These are phyloP conservation scores for Phytopythium boreale DNA, from an alignment of 352 stramenopile species.

Conservation along the genomic window DNA sequence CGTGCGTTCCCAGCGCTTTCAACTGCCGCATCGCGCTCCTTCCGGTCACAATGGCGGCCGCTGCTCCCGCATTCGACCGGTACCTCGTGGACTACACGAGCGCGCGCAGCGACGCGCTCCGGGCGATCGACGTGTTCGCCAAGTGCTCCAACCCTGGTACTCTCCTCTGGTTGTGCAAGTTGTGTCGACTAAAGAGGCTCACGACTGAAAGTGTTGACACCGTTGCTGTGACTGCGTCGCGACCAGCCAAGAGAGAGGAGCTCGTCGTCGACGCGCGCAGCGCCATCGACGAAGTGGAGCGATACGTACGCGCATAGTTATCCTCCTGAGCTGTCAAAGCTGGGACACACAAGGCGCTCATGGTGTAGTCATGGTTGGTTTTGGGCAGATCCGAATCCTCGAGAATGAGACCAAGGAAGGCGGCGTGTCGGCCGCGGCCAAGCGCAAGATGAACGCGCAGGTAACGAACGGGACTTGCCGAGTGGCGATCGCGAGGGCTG, in stretches of 20 bases:
- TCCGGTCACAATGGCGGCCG: background rate
- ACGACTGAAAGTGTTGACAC: background rate
- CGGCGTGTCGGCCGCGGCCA: slow-evolving; percentile 15
- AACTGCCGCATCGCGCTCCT: background rate
- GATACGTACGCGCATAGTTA: slow-evolving; percentile 41
- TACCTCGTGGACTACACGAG: slow-evolving; percentile 55
- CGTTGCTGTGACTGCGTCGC: background rate
- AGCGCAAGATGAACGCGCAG: slow-evolving; percentile 48
- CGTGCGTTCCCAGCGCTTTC: background rate
- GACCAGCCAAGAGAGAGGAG: slow-evolving; percentile 39
- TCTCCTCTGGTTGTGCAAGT: background rate
- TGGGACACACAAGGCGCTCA: background rate
- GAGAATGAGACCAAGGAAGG: slow-evolving; percentile 54
- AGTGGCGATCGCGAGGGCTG: background rate
- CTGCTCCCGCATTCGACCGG: slow-evolving; percentile 35
- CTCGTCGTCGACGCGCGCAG: slow-evolving; percentile 40
- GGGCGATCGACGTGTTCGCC: slow-evolving; percentile 47
- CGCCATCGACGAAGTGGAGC: slow-evolving; percentile 67
- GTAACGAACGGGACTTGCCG: slow-evolving; percentile 1
- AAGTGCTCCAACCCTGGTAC: slow-evolving; percentile 24
- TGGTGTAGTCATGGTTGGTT: slow-evolving; percentile 7
- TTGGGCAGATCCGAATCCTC: slow-evolving; percentile 51
- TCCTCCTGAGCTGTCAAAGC: background rate
- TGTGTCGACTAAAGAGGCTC: background rate
- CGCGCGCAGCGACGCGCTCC: slow-evolving; percentile 41